phyloP scores from a whole-genome alignment of 371 early-diverging fungal genomes.

The Mortierella sp. region DNA sequence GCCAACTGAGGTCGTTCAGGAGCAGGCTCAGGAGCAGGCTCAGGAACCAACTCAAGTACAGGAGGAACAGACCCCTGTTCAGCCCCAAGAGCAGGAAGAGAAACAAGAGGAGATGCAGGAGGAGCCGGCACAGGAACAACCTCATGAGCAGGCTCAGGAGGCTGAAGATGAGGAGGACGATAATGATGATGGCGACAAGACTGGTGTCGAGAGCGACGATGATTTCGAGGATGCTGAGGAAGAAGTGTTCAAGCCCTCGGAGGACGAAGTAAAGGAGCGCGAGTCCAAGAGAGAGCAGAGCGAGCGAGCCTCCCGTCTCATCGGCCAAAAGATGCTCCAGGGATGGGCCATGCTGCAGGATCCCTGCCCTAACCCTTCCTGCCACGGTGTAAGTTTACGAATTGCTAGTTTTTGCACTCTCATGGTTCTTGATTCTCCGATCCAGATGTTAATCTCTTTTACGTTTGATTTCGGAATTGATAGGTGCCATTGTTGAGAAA shows the following conservation, averaged over 20 bases:
- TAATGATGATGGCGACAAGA: conserved; percentile 30
- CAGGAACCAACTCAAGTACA: not conserved
- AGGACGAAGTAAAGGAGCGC: conserved; percentile 51
- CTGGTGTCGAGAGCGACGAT: conserved; percentile 43
- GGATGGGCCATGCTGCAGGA: conserved; percentile 83
- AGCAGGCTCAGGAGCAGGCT: conserved; percentile 7
- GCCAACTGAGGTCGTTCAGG: conserved; percentile 2
- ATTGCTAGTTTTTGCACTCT: too few species aligned
- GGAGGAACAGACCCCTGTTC: not conserved
- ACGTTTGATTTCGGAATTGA: not conserved
- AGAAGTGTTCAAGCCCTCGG: conserved; percentile 36
- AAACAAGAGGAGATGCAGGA: not conserved
- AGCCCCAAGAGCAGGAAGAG: not conserved
- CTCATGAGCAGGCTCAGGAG: conserved; percentile 19
- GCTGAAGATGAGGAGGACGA: conserved; percentile 9
- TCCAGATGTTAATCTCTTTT: not conserved
- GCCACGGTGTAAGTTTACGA: conserved; percentile 67
- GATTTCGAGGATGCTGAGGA: conserved; percentile 56
- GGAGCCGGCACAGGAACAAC: not conserved
- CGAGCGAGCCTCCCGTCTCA: conserved; percentile 70
- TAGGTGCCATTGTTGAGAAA: conserved; percentile 75
- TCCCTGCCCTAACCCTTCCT: conserved; percentile 68
- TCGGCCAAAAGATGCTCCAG: conserved; percentile 77
- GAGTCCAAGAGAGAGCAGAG: conserved; percentile 67
- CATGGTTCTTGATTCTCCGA: not conserved